Percentiles rank a stretch among this genome's conserved stretches.
These are phyloP conservation scores for Plectranthus barbatus DNA, from an alignment of 257 asterid genomes.

Conservation along the genomic window DNA sequence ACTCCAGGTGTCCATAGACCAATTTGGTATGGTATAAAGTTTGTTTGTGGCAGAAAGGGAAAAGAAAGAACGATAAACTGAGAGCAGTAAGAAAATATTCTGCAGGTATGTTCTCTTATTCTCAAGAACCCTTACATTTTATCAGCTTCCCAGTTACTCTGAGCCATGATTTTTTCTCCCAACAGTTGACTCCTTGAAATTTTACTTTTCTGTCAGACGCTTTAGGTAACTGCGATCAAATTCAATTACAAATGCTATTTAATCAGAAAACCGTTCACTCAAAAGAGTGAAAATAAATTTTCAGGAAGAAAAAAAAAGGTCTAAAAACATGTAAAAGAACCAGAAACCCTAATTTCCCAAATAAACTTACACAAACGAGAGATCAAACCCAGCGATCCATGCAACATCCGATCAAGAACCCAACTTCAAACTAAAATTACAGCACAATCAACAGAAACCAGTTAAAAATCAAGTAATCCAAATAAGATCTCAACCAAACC, in stretches of 20 bases:
- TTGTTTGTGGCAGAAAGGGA: not conserved
- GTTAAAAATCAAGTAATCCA: constrained; percentile 6
- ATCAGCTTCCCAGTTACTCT: constrained; percentile 99
- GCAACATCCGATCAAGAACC: constrained; percentile 44
- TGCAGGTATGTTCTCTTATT: constrained; percentile 2
- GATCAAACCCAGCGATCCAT: constrained; percentile 47
- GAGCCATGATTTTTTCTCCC: constrained; percentile 53
- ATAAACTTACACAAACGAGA: constrained; percentile 29
- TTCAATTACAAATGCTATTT: constrained; percentile 16
- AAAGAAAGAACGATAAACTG: not conserved
- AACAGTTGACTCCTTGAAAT: constrained; percentile 12
- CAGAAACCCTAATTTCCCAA: constrained; percentile 10
- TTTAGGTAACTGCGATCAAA: constrained; percentile 19
- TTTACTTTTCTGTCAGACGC: constrained; percentile 12
- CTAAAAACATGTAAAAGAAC: not conserved
- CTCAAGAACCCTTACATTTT: constrained; percentile 53
- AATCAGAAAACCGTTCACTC: not conserved
- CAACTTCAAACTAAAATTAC: constrained; percentile 27
- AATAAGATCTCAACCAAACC: constrained; percentile 16
- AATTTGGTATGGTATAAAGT: not conserved
- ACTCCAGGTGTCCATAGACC: not conserved
- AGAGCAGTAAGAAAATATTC: not conserved
- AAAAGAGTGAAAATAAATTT: not conserved
- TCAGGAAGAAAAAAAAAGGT: too few species aligned
- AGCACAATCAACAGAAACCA: constrained; percentile 4